Evolutionary conservation across 768 basidiomycete species (phyloP).

Genomic region (Naematelia aurantialba): DNA sequence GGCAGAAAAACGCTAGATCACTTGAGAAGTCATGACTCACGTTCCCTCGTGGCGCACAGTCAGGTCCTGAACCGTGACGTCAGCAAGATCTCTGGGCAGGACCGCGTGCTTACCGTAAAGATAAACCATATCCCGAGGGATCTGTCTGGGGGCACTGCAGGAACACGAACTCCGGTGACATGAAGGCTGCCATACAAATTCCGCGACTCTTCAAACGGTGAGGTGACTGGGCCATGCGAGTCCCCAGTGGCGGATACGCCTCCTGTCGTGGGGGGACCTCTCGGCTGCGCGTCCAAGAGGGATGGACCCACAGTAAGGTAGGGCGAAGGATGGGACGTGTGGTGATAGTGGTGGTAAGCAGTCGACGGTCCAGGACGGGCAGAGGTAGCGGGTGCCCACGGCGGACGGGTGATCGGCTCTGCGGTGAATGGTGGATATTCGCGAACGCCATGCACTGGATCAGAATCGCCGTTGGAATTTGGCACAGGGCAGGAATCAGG

Average conservation of each 20-base stretch:
- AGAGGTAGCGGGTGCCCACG: not conserved
- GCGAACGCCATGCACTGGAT: not conserved
- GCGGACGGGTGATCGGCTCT: not conserved
- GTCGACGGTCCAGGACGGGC: not conserved
- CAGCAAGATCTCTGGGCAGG: not conserved
- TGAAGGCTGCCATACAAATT: slow-evolving; percentile 43
- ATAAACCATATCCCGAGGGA: slow-evolving; percentile 42
- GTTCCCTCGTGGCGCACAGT: slow-evolving; percentile 36
- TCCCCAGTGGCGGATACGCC: not conserved
- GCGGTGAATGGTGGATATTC: not conserved
- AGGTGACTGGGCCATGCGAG: not conserved
- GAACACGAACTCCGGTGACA: slow-evolving; percentile 33
- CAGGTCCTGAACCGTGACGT: slow-evolving; percentile 29
- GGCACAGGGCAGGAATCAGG: not conserved
- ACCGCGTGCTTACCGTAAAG: slow-evolving; percentile 32
- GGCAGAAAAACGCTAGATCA: slow-evolving; percentile 1
- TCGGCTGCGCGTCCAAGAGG: no score
- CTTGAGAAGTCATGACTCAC: slow-evolving; percentile 16
- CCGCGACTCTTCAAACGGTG: slow-evolving; percentile 5
- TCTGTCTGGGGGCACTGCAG: slow-evolving; percentile 22
- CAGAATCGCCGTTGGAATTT: not conserved
- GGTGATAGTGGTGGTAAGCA: not conserved
- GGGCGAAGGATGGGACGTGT: not conserved
- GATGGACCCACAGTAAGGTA: not conserved
- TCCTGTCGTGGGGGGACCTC: not conserved